Base-by-base conservation (phyloP, 2,329 filamentous ascomycete species). In the Pseudocercospora fuligena region DNA sequence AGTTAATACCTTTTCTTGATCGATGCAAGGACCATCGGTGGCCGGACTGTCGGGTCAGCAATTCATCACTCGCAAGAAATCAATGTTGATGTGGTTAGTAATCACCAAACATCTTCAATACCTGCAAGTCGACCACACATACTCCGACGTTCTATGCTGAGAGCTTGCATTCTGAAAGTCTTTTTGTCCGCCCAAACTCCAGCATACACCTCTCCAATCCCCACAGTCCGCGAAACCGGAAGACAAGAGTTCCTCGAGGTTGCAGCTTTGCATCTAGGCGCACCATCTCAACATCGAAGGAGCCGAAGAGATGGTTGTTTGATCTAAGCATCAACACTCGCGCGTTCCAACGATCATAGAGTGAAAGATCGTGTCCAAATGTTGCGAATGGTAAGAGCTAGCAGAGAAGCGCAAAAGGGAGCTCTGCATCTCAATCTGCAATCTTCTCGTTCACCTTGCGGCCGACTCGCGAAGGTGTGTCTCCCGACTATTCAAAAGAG, bases 171-270 rank as follows among this genome's bases (percentile, higher is more conserved):
- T 36, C 2, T 23, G 25, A 16, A 53, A 25, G n/a, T 5, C 4
- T 31, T 31, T 54, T 19, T 25, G 23, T 54, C 23, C 51, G 23
- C 51, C 25, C 25, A 54, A n/a, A 54, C 51, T 54, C 51, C 51
- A 29, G 51, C 51, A 54, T 54, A 54, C 51, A 54, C 51, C 51
- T 54, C 49, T 53, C 49, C 21, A 8, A 53, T 53, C 14, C 16
- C 23, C 16, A 54, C 23, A 54, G 21, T 54, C 51, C 25, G 51
- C 51, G 51, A 29, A 29, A 54, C 51, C 12, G 51, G 25, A 53
- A 53, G 21, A 53, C 25, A 16, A 27, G 51, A 31, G 5, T 8
- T 54, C 51, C 51, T 54, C 51, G 51, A 53, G 49, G 23, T 11
- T 14, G 49, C 23, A 19, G 47, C 47, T 12, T 53, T 53, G 49